Evolutionary conservation across 129 eudicot genomes (phyloP).

Genomic region (Smallanthus sonchifolius): DNA sequence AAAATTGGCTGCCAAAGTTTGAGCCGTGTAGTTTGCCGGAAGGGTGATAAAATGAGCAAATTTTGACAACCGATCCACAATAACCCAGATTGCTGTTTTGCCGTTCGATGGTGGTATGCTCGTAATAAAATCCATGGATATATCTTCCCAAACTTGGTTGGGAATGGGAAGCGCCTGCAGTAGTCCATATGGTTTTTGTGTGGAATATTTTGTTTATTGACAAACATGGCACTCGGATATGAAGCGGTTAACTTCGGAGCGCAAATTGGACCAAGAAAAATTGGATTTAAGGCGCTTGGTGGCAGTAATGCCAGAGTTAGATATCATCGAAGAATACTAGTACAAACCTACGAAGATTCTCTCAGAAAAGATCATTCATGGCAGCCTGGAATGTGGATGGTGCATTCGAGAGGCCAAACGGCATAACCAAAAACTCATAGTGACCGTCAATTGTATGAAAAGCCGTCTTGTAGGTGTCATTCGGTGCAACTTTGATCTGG

Average conservation of each 20-base stretch:
- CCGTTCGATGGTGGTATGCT: neutral
- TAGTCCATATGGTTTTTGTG: neutral
- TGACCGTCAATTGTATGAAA: neutral
- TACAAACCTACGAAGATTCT: neutral
- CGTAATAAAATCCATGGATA: slow-evolving; percentile 14
- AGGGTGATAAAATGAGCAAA: neutral
- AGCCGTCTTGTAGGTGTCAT: neutral
- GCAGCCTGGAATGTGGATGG: neutral
- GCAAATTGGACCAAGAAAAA: neutral
- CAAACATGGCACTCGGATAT: neutral
- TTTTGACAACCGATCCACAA: neutral
- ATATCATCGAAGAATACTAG: neutral
- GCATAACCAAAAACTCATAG: neutral
- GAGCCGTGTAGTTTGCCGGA: neutral
- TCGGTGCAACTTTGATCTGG: neutral
- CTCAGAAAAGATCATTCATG: neutral
- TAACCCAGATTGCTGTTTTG: neutral
- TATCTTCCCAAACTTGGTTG: neutral
- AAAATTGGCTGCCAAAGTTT: neutral
- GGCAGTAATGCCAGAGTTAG: neutral
- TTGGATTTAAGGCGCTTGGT: neutral
- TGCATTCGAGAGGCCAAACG: neutral
- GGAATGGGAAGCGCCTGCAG: slow-evolving; percentile 2
- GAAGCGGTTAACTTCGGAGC: neutral
- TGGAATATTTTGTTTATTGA: neutral